Percentiles rank a stretch among this genome's conserved stretches.
Evolutionary conservation across 805 yeast species (phyloP).

Genomic region (Myxozyma monticola): DNA sequence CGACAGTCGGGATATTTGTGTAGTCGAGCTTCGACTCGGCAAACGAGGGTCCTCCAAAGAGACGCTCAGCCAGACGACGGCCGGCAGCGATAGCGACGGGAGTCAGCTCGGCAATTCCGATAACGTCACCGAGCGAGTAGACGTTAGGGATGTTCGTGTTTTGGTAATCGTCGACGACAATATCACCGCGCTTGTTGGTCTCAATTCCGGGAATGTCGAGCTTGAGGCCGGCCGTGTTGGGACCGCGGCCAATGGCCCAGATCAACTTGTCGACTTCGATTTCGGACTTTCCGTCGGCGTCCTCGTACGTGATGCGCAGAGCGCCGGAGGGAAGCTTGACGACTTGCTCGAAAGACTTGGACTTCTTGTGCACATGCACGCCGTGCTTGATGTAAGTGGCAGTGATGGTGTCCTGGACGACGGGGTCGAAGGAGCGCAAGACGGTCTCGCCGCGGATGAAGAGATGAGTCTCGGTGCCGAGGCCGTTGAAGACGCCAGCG

Average conservation of each 20-base stretch:
- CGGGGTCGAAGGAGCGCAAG: slow-evolving; percentile 80
- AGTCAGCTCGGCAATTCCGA: slow-evolving; percentile 84
- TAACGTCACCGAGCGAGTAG: slow-evolving; percentile 90
- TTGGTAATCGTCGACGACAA: slow-evolving; percentile 86
- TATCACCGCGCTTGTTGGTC: slow-evolving; percentile 56
- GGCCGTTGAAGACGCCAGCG: slow-evolving; percentile 88
- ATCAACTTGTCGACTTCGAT: slow-evolving; percentile 76
- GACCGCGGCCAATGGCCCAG: slow-evolving; percentile 93
- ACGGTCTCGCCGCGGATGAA: slow-evolving; percentile 90
- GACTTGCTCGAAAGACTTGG: slow-evolving; percentile 50
- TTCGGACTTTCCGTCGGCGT: slow-evolving; percentile 42
- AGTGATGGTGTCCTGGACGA: slow-evolving; percentile 77
- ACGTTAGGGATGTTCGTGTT: slow-evolving; percentile 69
- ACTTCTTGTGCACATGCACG: slow-evolving; percentile 70
- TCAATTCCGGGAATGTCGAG: slow-evolving; percentile 74
- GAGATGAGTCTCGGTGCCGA: slow-evolving; percentile 83
- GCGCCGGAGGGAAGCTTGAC: slow-evolving; percentile 47
- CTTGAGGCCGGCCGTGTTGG: slow-evolving; percentile 65
- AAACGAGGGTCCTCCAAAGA: slow-evolving; percentile 77
- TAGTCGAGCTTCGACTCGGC: slow-evolving; percentile 80
- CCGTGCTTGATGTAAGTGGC: slow-evolving; percentile 80
- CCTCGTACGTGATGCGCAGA: slow-evolving; percentile 49
- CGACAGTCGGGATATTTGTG: slow-evolving; percentile 85
- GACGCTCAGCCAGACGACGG: slow-evolving; percentile 84
- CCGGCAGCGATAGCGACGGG: slow-evolving; percentile 99